These are phyloP conservation scores for Coniochaeta sp. DNA, from an alignment of 2,329 filamentous ascomycete genomes.

Conservation along the genomic window DNA sequence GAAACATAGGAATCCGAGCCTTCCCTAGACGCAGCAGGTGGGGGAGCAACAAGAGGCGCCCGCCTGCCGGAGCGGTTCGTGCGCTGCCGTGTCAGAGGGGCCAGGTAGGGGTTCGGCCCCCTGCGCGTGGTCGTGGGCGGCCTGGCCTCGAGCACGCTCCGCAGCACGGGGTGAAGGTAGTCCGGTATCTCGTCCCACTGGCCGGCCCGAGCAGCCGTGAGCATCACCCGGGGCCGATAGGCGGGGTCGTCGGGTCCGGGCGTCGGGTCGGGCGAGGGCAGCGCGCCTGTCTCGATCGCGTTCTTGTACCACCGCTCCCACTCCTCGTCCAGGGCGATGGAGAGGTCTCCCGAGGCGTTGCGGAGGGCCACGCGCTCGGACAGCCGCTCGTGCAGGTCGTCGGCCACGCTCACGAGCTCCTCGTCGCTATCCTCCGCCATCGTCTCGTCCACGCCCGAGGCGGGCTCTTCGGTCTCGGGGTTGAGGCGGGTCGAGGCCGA, in stretches of 20 bases:
- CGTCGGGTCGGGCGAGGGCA: slow-evolving; percentile 30
- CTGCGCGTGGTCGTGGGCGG: slow-evolving; percentile 7
- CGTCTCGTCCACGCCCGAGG: slow-evolving; percentile 24
- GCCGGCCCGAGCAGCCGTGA: slow-evolving; percentile 47
- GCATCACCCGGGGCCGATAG: slow-evolving; percentile 41
- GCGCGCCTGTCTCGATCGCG: slow-evolving; percentile 55
- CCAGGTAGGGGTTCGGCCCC: slow-evolving; percentile 1
- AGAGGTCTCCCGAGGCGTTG: slow-evolving; percentile 48
- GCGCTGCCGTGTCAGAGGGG: slow-evolving; percentile 3
- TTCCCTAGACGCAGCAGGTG: too few relatives aligned
- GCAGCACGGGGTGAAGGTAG: slow-evolving; percentile 45
- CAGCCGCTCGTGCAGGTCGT: slow-evolving; percentile 57
- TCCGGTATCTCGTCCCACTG: slow-evolving; percentile 53
- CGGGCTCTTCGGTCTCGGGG: slow-evolving; percentile 10
- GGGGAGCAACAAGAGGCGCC: too few relatives aligned
- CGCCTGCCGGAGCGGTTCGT: neutral
- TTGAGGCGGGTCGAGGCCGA: too few relatives aligned
- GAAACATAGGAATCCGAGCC: too few relatives aligned
- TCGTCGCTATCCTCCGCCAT: slow-evolving; percentile 47
- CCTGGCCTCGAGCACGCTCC: slow-evolving; percentile 36
- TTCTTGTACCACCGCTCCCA: slow-evolving; percentile 73
- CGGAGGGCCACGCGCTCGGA: slow-evolving; percentile 56
- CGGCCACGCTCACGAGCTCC: slow-evolving; percentile 51
- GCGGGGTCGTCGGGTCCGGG: slow-evolving; percentile 18
- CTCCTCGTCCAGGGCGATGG: slow-evolving; percentile 58